Evolutionary conservation across 2,329 filamentous ascomycete species (phyloP).

Genomic region (Curvularia verruculosa): DNA sequence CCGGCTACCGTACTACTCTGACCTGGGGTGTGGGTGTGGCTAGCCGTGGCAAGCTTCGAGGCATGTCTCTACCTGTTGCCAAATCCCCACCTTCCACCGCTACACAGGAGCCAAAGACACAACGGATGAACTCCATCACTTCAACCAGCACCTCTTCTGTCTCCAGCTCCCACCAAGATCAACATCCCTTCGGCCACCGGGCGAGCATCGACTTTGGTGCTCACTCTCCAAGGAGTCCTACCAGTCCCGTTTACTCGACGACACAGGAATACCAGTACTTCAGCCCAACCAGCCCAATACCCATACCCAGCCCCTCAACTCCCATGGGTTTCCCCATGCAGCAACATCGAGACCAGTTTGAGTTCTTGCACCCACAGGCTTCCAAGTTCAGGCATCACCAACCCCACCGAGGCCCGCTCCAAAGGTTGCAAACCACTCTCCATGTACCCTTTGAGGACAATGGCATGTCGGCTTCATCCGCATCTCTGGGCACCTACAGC

Average conservation of each 20-base stretch:
- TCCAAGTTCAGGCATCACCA: constrained; percentile 49
- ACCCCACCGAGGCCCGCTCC: constrained; percentile 49
- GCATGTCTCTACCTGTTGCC: constrained; percentile 74
- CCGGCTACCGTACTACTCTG: constrained; percentile 93
- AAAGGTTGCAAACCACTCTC: constrained; percentile 52
- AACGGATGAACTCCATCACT: constrained; percentile 31
- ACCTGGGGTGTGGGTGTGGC: constrained; percentile 97
- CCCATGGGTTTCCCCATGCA: constrained; percentile 49
- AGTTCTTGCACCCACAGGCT: constrained; percentile 42
- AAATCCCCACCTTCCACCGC: constrained; percentile 47
- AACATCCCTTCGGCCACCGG: constrained; percentile 35
- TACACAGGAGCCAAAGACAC: constrained; percentile 38
- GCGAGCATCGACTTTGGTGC: constrained; percentile 45
- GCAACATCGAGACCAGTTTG: constrained; percentile 49
- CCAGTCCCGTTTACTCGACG: constrained; percentile 45
- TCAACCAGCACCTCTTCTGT: constrained; percentile 28
- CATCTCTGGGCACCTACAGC: constrained; percentile 55
- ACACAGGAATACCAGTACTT: constrained; percentile 48
- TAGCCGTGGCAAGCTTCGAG: constrained; percentile 91
- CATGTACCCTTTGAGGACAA: constrained; percentile 50
- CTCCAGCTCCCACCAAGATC: constrained; percentile 31
- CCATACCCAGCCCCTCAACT: constrained; percentile 47
- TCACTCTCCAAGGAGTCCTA: constrained; percentile 44
- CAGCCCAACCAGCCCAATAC: constrained; percentile 48
- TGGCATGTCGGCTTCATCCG: constrained; percentile 53